These are phyloP conservation scores for Clausena lansium DNA, from an alignment of 345 rosid genomes.

Conservation along the genomic window DNA sequence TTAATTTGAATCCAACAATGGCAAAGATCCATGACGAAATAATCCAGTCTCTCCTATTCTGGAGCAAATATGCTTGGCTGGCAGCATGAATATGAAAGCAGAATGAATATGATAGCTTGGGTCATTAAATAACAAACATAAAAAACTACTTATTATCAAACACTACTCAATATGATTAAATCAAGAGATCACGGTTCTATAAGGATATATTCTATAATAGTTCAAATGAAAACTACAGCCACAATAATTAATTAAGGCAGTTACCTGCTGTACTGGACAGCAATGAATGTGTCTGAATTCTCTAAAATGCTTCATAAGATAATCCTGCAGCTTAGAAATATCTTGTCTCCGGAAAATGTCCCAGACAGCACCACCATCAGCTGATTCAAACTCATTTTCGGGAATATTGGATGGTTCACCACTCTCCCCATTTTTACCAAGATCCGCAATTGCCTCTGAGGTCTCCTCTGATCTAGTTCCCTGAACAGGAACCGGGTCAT, in stretches of 20 bases:
- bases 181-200: neutral
- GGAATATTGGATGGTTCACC: slow-evolving; percentile 8
- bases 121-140: neutral
- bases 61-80: neutral
- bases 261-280: slow-evolving; percentile 55
- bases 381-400: slow-evolving; percentile 13
- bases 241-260: neutral
- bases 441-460: slow-evolving; percentile 13
- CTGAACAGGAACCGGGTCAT: neutral
- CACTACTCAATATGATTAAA: neutral
- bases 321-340: slow-evolving; percentile 60
- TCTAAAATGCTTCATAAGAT: slow-evolving; percentile 55
- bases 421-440: slow-evolving; percentile 1
- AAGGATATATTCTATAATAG: neutral
- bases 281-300: slow-evolving; percentile 74
- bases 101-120: neutral
- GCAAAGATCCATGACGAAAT: neutral
- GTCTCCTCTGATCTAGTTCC: neutral
- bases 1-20: neutral
- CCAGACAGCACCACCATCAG: slow-evolving; percentile 72
- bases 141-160: neutral
- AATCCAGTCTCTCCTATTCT: neutral
- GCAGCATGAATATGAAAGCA: neutral
- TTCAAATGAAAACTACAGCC: neutral
- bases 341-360: slow-evolving; percentile 76